Evolutionary conservation across 805 yeast genomes (phyloP), one percentile per base, ranked within the genome.

Genomic region (Kodamaea leandrae): DNA sequence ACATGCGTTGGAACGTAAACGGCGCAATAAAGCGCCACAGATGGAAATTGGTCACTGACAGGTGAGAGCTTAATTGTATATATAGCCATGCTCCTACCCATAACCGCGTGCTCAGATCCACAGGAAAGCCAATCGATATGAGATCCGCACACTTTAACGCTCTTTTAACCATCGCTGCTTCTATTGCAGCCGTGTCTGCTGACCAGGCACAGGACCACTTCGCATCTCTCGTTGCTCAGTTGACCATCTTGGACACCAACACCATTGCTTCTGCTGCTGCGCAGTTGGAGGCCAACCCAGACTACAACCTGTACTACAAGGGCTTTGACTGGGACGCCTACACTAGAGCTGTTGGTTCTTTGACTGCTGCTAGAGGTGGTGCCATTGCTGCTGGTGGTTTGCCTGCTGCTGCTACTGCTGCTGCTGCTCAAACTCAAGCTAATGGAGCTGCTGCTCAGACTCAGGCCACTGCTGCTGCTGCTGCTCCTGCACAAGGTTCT

Each of bases 311-410:
- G 8, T 29, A 17, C 19, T 28, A 29, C n/a, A 10, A 33, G 10
- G 34, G 34, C 13, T 37, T 37, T 29, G 40, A 37, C 28, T 37
- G 40, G 40, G 16, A 27, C n/a, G 40, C 40, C 13, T 37, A 37
- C 40, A 37, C 40, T 14, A 16, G 15, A 9, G 34, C 33, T 19
- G 40, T 37, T 28, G 40, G 34, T 37, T 37, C 40, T 19, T 37
- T 37, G 34, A 37, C 40, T 28, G 34, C 25, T 12, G 13, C 25
- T 13, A 8, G 16, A n/a, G 40, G 20, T 19, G 18, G 14, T 13
- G 12, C 12, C 6, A 23, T 24, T 25, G 34, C 27, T 37, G 40
- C 40, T 28, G 28, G n/a, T 29, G 15, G 32, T 20, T 23, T 37
- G 10, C n/a, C n/a, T n/a, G 33, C 43, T 16, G 30, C 37, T 14